Percentiles rank a stretch among this genome's conserved stretches.
Evolutionary conservation across 306 rosid species (phyloP).

Genomic region (Cucurbita argyrosperma): DNA sequence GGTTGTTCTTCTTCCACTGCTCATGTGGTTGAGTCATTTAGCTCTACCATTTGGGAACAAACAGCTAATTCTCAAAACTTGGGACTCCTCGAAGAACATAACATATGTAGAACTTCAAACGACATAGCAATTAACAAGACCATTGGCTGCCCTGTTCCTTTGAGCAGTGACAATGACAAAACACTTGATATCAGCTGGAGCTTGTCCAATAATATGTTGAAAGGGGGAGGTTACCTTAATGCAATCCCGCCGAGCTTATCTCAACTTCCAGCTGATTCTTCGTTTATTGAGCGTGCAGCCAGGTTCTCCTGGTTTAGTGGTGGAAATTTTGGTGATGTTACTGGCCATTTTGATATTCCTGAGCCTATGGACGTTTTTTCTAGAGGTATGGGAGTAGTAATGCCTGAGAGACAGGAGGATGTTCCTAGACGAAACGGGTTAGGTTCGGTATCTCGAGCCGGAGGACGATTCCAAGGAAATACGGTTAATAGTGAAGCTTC

Average conservation of each 20-base stretch:
- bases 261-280: slow-evolving; percentile 80
- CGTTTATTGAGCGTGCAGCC: slow-evolving; percentile 81
- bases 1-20: slow-evolving; percentile 56
- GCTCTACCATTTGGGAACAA: slow-evolving; percentile 59
- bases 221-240: slow-evolving; percentile 35
- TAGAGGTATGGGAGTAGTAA: slow-evolving; percentile 22
- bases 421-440: slow-evolving; percentile 25
- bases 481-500: slow-evolving; percentile 39
- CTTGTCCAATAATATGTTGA: slow-evolving; percentile 23
- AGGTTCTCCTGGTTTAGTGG: slow-evolving; percentile 66
- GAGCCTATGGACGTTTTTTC: slow-evolving; percentile 31
- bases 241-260: slow-evolving; percentile 47
- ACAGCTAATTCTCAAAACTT: slow-evolving; percentile 35
- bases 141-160: slow-evolving; percentile 22
- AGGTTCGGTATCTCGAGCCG: slow-evolving; percentile 13
- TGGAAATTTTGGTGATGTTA: slow-evolving; percentile 45
- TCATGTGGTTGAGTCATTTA: slow-evolving; percentile 52
- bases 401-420: slow-evolving; percentile 29
- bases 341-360: slow-evolving; percentile 43
- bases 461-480: slow-evolving; percentile 31
- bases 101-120: slow-evolving; percentile 25
- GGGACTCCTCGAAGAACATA: slow-evolving; percentile 38
- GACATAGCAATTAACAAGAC: slow-evolving; percentile 34
- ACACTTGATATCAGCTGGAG: slow-evolving; percentile 58
- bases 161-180: slow-evolving; percentile 36